phyloP scores from a whole-genome alignment of 2,329 filamentous ascomycete species.

The Dendryphion nanum region DNA sequence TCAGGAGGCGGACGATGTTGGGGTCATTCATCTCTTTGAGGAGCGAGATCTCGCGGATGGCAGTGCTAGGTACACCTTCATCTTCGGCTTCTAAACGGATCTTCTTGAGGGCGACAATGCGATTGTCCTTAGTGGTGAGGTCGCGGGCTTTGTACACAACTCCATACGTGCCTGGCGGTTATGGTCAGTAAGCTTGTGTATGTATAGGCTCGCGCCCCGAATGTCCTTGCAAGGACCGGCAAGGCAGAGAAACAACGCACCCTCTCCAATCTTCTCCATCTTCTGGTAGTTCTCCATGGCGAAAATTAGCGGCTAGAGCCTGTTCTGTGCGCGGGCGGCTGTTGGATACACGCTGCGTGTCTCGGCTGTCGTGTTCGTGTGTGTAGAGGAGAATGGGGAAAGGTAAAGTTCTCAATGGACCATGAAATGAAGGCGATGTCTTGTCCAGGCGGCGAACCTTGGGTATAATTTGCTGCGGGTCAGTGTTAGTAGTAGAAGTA shows the following conservation, averaged over 20 bases:
- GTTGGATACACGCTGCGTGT: conserved; percentile 22
- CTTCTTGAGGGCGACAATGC: conserved; percentile 92
- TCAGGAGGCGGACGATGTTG: conserved; percentile 83
- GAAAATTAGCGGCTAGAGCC: conserved; percentile 1
- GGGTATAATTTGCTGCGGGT: no score
- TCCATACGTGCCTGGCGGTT: conserved; percentile 81
- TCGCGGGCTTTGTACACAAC: conserved; percentile 94
- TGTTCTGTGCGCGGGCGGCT: neutral
- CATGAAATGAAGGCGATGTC: no score
- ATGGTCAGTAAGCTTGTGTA: no score
- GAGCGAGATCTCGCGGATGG: conserved; percentile 90
- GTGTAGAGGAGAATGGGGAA: neutral
- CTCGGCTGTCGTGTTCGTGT: no score
- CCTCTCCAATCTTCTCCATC: conserved; percentile 94
- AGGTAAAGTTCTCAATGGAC: neutral
- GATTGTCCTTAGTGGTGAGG: conserved; percentile 70
- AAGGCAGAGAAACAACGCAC: conserved; percentile 47
- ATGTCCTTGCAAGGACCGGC: neutral
- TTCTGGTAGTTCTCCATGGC: conserved; percentile 95
- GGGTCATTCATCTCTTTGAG: conserved; percentile 93
- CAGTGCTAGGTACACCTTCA: conserved; percentile 88
- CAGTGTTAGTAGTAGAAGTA: neutral
- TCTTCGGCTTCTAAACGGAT: conserved; percentile 94
- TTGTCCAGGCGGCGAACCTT: no score
- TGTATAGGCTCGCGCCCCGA: no score